Percentiles rank a stretch among this genome's conserved stretches.
These are phyloP conservation scores for Alternaria viburni DNA, from an alignment of 2,329 filamentous ascomycete genomes.

Conservation along the genomic window DNA sequence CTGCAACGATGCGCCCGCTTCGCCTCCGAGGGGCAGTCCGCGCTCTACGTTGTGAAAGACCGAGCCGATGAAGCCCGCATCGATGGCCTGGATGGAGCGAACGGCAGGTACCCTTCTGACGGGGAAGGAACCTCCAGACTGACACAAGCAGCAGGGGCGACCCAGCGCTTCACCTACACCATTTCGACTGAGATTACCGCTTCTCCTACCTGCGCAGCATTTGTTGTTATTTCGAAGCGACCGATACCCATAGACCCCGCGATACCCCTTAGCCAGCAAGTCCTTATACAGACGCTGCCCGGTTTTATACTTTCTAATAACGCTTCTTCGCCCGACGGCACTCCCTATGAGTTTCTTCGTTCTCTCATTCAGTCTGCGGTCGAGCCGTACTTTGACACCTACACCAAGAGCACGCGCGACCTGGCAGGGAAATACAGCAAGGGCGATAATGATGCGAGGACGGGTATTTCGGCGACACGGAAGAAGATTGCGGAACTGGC, in stretches of 20 bases:
- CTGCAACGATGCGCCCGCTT: conserved; percentile 87
- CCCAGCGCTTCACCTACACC: conserved; percentile 70
- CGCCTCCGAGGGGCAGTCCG: conserved; percentile 83
- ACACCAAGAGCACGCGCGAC: conserved; percentile 69
- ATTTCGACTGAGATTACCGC: conserved; percentile 83
- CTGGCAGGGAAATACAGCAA: conserved; percentile 65
- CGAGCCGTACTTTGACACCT: conserved; percentile 96
- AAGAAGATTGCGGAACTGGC: conserved; percentile 96
- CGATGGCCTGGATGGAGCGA: conserved; percentile 40
- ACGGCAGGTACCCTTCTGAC: conserved; percentile 34
- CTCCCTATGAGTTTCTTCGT: conserved; percentile 91
- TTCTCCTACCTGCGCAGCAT: conserved; percentile 79
- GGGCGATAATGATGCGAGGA: conserved; percentile 87
- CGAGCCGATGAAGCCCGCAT: conserved; percentile 56
- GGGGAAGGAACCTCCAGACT: conserved; percentile 19
- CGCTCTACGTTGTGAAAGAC: conserved; percentile 91
- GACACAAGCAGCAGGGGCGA: conserved; percentile 52
- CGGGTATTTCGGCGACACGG: conserved; percentile 94
- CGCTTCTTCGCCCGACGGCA: conserved; percentile 74
- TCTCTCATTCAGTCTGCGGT: conserved; percentile 89
- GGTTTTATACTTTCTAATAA: conserved; percentile 75
- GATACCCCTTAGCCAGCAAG: conserved; percentile 82
- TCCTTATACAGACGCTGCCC: conserved; percentile 91
- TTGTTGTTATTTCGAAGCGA: conserved; percentile 88
- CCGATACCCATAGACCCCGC: conserved; percentile 84